phyloP scores from a whole-genome alignment of 495 filamentous ascomycete genomes.

The Tricharina praecox region DNA sequence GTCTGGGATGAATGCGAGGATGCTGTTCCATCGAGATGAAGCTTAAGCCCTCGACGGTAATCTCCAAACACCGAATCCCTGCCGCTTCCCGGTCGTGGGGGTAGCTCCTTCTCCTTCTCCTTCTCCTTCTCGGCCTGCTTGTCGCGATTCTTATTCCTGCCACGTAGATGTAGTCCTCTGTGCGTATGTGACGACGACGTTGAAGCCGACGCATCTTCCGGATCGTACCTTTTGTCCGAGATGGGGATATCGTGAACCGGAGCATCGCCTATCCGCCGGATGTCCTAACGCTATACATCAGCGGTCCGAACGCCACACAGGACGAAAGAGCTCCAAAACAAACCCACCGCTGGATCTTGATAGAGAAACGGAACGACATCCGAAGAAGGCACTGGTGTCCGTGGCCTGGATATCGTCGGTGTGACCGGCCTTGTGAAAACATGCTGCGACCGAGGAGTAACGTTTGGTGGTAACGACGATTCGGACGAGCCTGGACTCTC shows the following conservation, averaged over 20 bases:
- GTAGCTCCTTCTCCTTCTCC: slow-evolving; percentile 25
- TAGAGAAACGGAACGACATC: slow-evolving; percentile 94
- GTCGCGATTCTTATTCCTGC: slow-evolving; percentile 38
- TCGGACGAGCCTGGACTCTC: slow-evolving; percentile 46
- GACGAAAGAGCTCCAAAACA: no score
- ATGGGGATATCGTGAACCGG: slow-evolving; percentile 58
- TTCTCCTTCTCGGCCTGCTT: slow-evolving; percentile 26
- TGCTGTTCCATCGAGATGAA: slow-evolving; percentile 24
- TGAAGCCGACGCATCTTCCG: slow-evolving; percentile 29
- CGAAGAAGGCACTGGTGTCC: slow-evolving; percentile 72
- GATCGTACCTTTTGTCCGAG: slow-evolving; percentile 37
- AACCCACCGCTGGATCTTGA: slow-evolving; percentile 64
- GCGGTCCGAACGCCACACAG: no score
- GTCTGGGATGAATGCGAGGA: slow-evolving; percentile 26
- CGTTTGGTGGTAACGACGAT: slow-evolving; percentile 43
- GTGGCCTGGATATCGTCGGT: slow-evolving; percentile 49
- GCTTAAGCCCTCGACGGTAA: slow-evolving; percentile 17
- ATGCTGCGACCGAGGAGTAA: slow-evolving; percentile 36
- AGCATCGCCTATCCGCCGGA: slow-evolving; percentile 65
- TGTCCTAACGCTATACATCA: slow-evolving; percentile 45
- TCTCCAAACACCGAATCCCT: slow-evolving; percentile 1
- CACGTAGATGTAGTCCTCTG: slow-evolving; percentile 48
- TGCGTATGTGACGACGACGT: slow-evolving; percentile 38
- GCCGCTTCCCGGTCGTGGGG: slow-evolving; percentile 16
- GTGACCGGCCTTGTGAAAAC: slow-evolving; percentile 40